These are phyloP conservation scores for Pleurotus cornucopiae DNA, from an alignment of 768 basidiomycete genomes.

Conservation along the genomic window DNA sequence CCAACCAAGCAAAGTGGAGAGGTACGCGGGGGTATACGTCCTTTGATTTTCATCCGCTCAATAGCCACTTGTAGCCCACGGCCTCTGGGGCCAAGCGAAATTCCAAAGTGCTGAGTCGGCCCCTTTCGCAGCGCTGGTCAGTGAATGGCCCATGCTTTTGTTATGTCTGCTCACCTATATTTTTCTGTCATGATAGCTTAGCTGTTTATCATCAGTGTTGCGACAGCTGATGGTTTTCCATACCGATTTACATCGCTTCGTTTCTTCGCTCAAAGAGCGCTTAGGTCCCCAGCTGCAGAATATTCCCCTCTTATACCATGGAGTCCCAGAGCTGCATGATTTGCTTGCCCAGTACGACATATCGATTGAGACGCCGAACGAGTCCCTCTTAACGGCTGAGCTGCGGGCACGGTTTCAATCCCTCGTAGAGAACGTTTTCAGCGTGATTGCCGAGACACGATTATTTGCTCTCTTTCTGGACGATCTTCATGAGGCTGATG, in stretches of 20 bases:
- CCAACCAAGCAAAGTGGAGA: slow-evolving; percentile 71
- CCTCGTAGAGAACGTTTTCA: slow-evolving; percentile 66
- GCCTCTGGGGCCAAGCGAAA: slow-evolving; percentile 76
- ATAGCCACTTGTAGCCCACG: slow-evolving; percentile 40
- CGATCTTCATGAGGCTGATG: slow-evolving; percentile 72
- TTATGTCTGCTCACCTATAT: not conserved
- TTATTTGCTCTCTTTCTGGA: slow-evolving; percentile 70
- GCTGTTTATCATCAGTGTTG: slow-evolving; percentile 66
- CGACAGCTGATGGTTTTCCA: slow-evolving; percentile 74
- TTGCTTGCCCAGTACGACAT: slow-evolving; percentile 56
- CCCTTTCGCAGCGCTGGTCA: slow-evolving; percentile 63
- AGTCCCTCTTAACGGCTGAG: slow-evolving; percentile 53
- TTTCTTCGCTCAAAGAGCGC: slow-evolving; percentile 49
- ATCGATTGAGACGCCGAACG: slow-evolving; percentile 44
- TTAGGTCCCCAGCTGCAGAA: slow-evolving; percentile 71
- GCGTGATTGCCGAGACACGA: slow-evolving; percentile 64
- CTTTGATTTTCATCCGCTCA: not conserved
- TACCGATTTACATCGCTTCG: slow-evolving; percentile 65
- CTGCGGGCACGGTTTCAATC: slow-evolving; percentile 68
- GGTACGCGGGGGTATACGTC: slow-evolving; percentile 29
- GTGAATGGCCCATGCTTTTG: slow-evolving; percentile 11
- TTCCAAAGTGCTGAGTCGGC: slow-evolving; percentile 63
- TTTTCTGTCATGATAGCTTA: slow-evolving; percentile 35
- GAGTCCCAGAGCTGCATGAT: slow-evolving; percentile 65
- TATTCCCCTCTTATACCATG: slow-evolving; percentile 65